Conservation (phyloP, 371 early-diverging fungal genomes). For the Mortierella sp. region DNA sequence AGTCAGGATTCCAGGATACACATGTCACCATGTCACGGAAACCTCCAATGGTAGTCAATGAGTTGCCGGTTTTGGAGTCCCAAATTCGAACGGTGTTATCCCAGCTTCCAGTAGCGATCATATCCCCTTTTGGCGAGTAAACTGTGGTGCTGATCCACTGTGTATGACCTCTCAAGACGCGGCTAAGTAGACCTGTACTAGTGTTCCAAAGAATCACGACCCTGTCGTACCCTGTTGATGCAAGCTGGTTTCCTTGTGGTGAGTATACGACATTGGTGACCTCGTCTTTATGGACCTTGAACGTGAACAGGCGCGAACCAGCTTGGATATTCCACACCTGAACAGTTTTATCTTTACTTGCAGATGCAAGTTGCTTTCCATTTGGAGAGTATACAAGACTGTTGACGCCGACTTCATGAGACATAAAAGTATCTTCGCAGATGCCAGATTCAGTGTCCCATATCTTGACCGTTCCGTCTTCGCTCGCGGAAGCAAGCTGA, state of each 20-base stretch:
- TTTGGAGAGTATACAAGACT: slow-evolving; percentile 8
- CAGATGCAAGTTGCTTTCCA: slow-evolving; percentile 15
- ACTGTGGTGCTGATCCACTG: not conserved
- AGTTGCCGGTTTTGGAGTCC: slow-evolving; percentile 2
- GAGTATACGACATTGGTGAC: not conserved
- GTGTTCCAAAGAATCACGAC: not conserved
- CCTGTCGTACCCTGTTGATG: not conserved
- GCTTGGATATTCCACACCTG: slow-evolving; percentile 9
- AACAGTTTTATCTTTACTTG: slow-evolving; percentile 16
- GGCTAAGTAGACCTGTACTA: not conserved
- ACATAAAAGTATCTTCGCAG: not conserved
- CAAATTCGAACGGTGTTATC: slow-evolving; percentile 18
- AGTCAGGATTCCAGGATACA: not conserved
- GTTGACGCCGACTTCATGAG: not conserved
- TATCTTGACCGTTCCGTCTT: slow-evolving; percentile 9
- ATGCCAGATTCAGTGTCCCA: slow-evolving; percentile 12
- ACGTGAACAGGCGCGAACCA: not conserved
- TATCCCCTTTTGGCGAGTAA: slow-evolving; percentile 11
- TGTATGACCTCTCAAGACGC: slow-evolving; percentile 8
- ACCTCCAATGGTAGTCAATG: not conserved
- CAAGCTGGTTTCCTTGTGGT: not conserved
- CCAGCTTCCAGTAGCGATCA: not conserved
- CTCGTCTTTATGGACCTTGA: not conserved
- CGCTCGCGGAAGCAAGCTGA: slow-evolving; percentile 10
- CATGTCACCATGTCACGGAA: not conserved